A percentile compares a stretch with the other conserved stretches of the same genome.
phyloP scores from a whole-genome alignment of 1,284 basidiomycete species.

The Mycocalia duriaeana region DNA sequence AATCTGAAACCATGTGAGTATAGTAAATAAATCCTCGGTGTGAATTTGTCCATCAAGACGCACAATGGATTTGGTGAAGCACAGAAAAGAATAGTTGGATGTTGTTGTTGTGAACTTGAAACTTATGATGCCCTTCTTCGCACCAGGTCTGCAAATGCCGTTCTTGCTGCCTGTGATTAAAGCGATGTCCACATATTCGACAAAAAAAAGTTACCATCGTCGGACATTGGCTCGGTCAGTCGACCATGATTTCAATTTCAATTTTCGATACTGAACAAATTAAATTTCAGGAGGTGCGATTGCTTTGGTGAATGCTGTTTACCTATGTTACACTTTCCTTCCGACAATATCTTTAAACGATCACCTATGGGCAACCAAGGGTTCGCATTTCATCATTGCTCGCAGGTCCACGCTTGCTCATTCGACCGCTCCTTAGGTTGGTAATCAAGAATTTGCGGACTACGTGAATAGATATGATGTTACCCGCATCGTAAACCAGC shows the following conservation, averaged over 20 bases:
- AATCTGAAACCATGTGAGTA: too few species aligned
- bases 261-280: background rate
- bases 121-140: too few species aligned
- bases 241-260: background rate
- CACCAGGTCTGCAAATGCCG: conserved; percentile 20
- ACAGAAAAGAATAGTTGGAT: conserved; percentile 45
- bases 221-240: conserved; percentile 1
- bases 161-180: conserved; percentile 20
- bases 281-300: conserved; percentile 36
- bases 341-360: conserved; percentile 16
- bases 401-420: background rate
- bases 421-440: conserved; percentile 33
- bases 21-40: too few species aligned
- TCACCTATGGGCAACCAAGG: conserved; percentile 48
- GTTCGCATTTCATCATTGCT: conserved; percentile 21
- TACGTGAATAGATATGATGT: conserved; percentile 43
- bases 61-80: conserved; percentile 42
- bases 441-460: conserved; percentile 52
- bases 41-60: conserved; percentile 25
- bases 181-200: conserved; percentile 15
- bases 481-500: conserved; percentile 43
- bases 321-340: conserved; percentile 23
- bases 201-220: conserved; percentile 19
- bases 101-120: too few species aligned
- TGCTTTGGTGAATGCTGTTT: conserved; percentile 32